Evolutionary conservation across 345 rosid genomes (phyloP).

Genomic region (Diplotaxis tenuifolia): DNA sequence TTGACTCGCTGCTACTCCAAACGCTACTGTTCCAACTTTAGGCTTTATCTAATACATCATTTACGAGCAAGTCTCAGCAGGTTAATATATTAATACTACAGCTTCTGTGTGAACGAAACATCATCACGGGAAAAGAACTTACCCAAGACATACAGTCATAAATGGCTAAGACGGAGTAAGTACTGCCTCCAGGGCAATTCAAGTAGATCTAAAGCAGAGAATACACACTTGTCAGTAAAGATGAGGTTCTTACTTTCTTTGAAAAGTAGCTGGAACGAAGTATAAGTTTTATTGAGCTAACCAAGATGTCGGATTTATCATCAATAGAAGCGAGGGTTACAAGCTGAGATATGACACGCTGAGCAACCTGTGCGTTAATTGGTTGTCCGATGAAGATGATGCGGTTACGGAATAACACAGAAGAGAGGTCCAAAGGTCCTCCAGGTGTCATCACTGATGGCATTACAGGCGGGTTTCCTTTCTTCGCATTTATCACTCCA

Average conservation of each 20-base stretch:
- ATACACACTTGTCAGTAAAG: constrained; percentile 7
- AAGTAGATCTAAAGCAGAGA: constrained; percentile 57
- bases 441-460: constrained; percentile 87
- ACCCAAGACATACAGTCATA: constrained; percentile 99
- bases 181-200: constrained; percentile 95
- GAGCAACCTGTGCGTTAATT: constrained; percentile 80
- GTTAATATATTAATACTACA: not conserved
- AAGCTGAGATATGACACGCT: constrained; percentile 87
- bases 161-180: constrained; percentile 79
- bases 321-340: constrained; percentile 85
- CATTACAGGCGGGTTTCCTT: constrained; percentile 83
- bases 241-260: not conserved
- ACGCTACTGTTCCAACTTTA: constrained; percentile 89
- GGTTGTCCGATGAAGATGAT: constrained; percentile 89
- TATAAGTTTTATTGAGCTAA: constrained; percentile 25
- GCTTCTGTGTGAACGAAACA: not conserved
- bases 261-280: not conserved
- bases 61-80: not conserved
- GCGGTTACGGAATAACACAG: constrained; percentile 77
- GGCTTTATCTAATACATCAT: constrained; percentile 68
- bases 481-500: constrained; percentile 53
- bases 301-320: constrained; percentile 88
- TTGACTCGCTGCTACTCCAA: constrained; percentile 96
- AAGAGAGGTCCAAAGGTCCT: constrained; percentile 84
- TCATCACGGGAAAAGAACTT: constrained; percentile 7